Evolutionary conservation across 2,329 filamentous ascomycete genomes (phyloP), one percentile per base, ranked within the genome.

Genomic region (Phoma sp.): DNA sequence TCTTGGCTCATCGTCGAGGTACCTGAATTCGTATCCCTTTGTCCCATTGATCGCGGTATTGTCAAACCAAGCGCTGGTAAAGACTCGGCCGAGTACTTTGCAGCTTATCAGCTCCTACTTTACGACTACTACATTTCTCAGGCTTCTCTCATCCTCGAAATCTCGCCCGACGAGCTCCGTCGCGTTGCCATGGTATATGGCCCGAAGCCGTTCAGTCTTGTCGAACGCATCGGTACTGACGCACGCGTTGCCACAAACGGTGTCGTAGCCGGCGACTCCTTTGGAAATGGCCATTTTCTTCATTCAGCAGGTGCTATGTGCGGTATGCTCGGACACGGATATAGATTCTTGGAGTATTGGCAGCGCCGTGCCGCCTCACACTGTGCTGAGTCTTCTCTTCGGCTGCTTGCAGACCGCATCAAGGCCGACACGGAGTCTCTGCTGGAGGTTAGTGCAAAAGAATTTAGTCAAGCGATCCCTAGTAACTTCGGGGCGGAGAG

Each of bases 91-190:
- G 55, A 59, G 40, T 62, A 61, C 47, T 62, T 61, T 14, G 58
- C 58, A 14, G 53, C 52, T 3, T 59, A 61, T 32, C 60, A 61
- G 30, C 27, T 59, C n/a, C 44, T 62, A 2, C 55, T 62, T 3
- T 59, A 59, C 43, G 58, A 62, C 25, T 62, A 55, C 33, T 62
- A 61, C 49, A 57, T 62, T 35, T 52, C 53, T 7, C 58, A 61
- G 44, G 60, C 58, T 13, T 55, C 60, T 2, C 50, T 61, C 3
- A 25, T 62, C 14, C 58, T 62, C 8, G 58, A 59, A 38, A 55
- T 61, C 8, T 27, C 48, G 7, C 37, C 42, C 8, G 56, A 60
- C 39, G 52, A 61, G 36, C 58, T 62, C 18, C 58, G 60, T 32
- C 55, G 51, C 9, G 52, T 61, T 7, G 45, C 38, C 35, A 57